Percentiles rank a stretch among this genome's conserved stretches.
phyloP scores from a whole-genome alignment of 83 land plant species.

The Picea mariana region DNA sequence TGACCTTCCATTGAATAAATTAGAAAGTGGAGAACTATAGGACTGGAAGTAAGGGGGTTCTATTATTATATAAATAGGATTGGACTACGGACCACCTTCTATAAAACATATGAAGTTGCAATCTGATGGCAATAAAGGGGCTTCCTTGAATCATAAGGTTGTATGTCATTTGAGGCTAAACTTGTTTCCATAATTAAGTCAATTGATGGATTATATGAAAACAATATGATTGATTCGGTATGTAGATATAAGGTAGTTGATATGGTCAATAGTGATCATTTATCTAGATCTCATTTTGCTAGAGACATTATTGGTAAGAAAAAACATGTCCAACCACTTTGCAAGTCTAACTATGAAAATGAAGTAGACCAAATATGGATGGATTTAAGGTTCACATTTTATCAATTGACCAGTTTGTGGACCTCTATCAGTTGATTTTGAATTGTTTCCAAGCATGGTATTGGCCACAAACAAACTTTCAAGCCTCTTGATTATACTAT shows the following conservation, averaged over 20 bases:
- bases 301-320: neutral
- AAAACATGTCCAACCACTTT: neutral
- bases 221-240: neutral
- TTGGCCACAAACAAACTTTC: conserved; percentile 75
- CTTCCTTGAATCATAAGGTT: neutral
- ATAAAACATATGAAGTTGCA: neutral
- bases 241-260: neutral
- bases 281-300: neutral
- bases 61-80: conserved; percentile 76
- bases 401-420: conserved; percentile 82
- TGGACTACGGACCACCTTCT: conserved; percentile 51
- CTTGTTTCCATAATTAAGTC: neutral
- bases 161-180: neutral
- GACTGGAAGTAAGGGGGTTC: conserved; percentile 90
- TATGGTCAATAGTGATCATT: neutral
- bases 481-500: conserved; percentile 90
- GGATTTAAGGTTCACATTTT: conserved; percentile 79
- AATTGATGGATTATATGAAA: neutral
- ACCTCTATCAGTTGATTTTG: conserved; percentile 93
- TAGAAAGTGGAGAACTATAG: conserved; percentile 78
- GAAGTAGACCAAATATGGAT: conserved; percentile 72
- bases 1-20: no score
- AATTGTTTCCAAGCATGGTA: conserved; percentile 69
- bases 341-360: conserved; percentile 45
- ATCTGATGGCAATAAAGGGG: neutral